Evolutionary conservation across 345 rosid species (phyloP).

Genomic region (Barbarea vulgaris): DNA sequence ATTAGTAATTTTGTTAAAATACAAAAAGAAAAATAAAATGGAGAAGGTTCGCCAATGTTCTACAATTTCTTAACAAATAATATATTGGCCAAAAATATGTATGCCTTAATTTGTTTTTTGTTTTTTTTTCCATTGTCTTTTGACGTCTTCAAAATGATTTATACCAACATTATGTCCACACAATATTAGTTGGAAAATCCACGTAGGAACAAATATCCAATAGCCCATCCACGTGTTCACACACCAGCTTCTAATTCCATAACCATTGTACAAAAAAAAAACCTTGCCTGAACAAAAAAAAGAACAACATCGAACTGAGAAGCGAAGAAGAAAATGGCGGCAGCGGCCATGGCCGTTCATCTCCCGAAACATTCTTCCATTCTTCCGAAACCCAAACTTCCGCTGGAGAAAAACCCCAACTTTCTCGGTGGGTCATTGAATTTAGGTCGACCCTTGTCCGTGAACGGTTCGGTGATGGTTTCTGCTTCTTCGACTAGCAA

Average conservation of each 20-base stretch:
- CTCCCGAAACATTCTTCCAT: constrained; percentile 50
- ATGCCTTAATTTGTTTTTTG: not conserved
- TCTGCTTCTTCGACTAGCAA: constrained; percentile 48
- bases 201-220: constrained; percentile 23
- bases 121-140: not conserved
- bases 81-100: not conserved
- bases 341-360: constrained; percentile 58
- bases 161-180: constrained; percentile 9
- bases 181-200: constrained; percentile 3
- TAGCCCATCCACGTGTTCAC: constrained; percentile 30
- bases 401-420: constrained; percentile 44
- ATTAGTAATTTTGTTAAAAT: not conserved
- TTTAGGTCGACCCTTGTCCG: constrained; percentile 44
- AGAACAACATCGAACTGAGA: not conserved
- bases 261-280: not conserved
- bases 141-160: not conserved
- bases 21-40: too few relatives aligned
- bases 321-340: constrained; percentile 45
- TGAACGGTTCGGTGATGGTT: constrained; percentile 50
- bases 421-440: constrained; percentile 57
- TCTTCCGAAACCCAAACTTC: constrained; percentile 47
- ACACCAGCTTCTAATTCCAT: constrained; percentile 29
- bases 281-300: not conserved
- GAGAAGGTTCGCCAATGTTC: not conserved
- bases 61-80: not conserved